Base-by-base conservation (phyloP, 495 filamentous ascomycete species). In the Neurospora pannonica region DNA sequence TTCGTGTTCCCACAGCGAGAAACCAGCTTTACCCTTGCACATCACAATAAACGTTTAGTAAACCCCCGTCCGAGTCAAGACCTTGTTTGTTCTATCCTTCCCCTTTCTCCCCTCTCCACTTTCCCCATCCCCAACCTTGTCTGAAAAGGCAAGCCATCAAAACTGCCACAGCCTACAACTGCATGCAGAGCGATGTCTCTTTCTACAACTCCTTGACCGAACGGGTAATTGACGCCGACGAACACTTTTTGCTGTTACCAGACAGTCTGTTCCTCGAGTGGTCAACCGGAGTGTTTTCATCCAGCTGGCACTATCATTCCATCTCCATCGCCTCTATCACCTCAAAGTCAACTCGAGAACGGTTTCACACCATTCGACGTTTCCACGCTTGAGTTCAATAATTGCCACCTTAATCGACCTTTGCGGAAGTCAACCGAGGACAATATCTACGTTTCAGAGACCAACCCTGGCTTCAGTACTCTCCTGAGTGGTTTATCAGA, bases 221-320 rank as follows among this genome's bases (percentile, higher is more conserved):
- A 43, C 40, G 17, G 17, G 28, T 60, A 43, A 28, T 36, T 60
- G n/a, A 36, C 71, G 40, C 71, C 71, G 31, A 31, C 71, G 40
- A 71, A 38, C 21, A 19, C 43, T 72, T 72, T 28, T 36, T 72
- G 67, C 72, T 71, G 72, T 74, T 74, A 48, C 5, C 43, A 74
- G 72, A 74, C 72, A 74, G 72, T 36, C 24, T 71, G 71, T 48
- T 72, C 71, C 38, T 72, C 28, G 74, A 71, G 74, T 70, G 46
- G 48, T 40, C 71, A 75, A 28, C 28, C 54, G 7, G 54, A 67
- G 54, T 67, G 28, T 67, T 67, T 19, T 67, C 54, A 19, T 62
- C 28, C 54, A 62, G 28, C 54, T 62, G 15, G 54, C 28, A 62
- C 6, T 34, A 9, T 34, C 28, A 34, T 62, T 31, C 10, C 13